Base-by-base conservation (phyloP, 1,139 yeast genomes). In the Hansenula anomala region DNA sequence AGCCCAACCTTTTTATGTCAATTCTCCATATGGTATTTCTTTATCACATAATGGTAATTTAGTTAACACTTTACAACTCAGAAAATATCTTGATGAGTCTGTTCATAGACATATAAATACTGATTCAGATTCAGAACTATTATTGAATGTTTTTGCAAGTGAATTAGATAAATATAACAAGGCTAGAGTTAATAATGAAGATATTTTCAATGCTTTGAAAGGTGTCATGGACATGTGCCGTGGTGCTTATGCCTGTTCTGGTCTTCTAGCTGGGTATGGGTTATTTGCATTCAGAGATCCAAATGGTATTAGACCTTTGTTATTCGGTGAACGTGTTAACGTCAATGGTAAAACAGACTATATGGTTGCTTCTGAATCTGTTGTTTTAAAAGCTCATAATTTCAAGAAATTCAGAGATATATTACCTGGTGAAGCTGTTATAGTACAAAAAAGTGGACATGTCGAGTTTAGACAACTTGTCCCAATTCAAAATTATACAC, bases 1-100 rank as follows among this genome's bases (percentile, higher is more conserved):
- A 65, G 98, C 99, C 5, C 99, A 92, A 67, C 99, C 99, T 6
- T 94, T 92, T 58, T 92, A 94, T 59, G 99, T 92, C 48, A 92
- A 92, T 67, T 81, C 96, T 34, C 98, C 98, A 4, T 92, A 89
- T 55, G 98, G 98, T 41, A 81, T 92, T 46, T 77, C 86, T 33
- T 61, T 94, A 61, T 78, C 94, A 43, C 98, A 92, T 64, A 92
- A 92, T 61, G 98, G 98, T 54, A 92, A 94, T 63, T 72, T 92
- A 56, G 96, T 90, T 43, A 94, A 92, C 61, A 86, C 95, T 8
- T 75, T 72, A 14, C 86, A 85, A 44, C 72, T 92, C 55, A 75
- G 81, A 54, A 71, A 77, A 52, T 83, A 84, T 59, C 74, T 92
- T 67, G 98, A 92, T 60, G 95, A 88, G 61, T 88, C 76, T 34